phyloP scores from a whole-genome alignment of 768 basidiomycete genomes.

The Amanita molliuscula region DNA sequence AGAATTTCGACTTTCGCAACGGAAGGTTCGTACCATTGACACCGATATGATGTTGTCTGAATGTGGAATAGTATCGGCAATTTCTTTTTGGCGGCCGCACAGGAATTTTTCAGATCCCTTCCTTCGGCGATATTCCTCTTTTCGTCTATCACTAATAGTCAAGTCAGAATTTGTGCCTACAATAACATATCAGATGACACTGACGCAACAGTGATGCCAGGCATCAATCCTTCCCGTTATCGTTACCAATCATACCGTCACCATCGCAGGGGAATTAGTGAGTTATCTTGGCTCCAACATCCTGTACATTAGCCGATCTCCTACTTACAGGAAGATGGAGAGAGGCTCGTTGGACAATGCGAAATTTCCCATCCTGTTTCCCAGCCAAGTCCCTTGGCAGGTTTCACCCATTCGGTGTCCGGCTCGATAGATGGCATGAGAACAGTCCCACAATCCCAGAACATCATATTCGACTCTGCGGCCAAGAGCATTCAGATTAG shows the following conservation, averaged over 20 bases:
- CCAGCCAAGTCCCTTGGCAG: constrained; percentile 21
- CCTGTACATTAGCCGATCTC: neutral
- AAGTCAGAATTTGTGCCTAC: constrained; percentile 20
- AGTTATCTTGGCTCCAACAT: constrained; percentile 16
- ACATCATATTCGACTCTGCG: constrained; percentile 54
- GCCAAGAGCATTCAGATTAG: constrained; percentile 45
- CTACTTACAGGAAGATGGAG: constrained; percentile 54
- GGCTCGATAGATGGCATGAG: constrained; percentile 36
- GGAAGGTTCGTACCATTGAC: constrained; percentile 45
- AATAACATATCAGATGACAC: neutral
- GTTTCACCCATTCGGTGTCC: constrained; percentile 28
- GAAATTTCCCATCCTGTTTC: constrained; percentile 83
- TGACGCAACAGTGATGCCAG: constrained; percentile 14
- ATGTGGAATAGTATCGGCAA: constrained; percentile 62
- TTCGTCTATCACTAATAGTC: constrained; percentile 80
- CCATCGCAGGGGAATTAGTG: constrained; percentile 82
- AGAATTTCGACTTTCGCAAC: constrained; percentile 89
- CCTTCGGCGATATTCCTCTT: constrained; percentile 93
- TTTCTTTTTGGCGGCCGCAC: constrained; percentile 84
- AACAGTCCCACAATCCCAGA: constrained; percentile 35
- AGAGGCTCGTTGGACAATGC: constrained; percentile 81
- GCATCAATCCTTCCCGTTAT: constrained; percentile 85
- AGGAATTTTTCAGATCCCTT: constrained; percentile 83
- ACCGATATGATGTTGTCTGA: neutral
- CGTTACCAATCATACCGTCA: constrained; percentile 92